phyloP scores from a whole-genome alignment of 345 rosid genomes.

The Melastoma malabathricum region DNA sequence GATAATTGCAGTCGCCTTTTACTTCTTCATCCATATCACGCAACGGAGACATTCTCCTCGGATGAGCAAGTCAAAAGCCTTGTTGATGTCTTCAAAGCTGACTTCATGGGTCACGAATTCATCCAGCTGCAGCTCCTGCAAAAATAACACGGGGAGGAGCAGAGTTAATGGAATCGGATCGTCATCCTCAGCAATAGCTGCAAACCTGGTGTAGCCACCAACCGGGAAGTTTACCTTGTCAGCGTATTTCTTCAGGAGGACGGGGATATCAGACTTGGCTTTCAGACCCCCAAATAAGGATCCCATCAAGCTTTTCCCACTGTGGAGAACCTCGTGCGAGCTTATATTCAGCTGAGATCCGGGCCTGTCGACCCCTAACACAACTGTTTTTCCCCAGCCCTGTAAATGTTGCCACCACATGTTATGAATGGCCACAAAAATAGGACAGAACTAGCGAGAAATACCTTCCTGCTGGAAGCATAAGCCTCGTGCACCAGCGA shows the following conservation, averaged over 20 bases:
- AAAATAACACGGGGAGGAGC: background rate
- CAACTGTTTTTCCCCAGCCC: conserved; percentile 92
- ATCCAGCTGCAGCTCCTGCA: conserved; percentile 57
- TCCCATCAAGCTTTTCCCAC: conserved; percentile 45
- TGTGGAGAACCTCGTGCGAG: conserved; percentile 45
- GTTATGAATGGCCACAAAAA: too few relatives aligned
- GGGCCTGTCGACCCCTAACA: conserved; percentile 68
- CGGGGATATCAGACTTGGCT: conserved; percentile 70
- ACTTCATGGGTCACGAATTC: conserved; percentile 75
- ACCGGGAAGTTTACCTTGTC: conserved; percentile 31
- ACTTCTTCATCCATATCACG: conserved; percentile 62
- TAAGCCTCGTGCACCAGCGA: conserved; percentile 55
- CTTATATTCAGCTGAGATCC: conserved; percentile 32
- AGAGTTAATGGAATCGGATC: background rate
- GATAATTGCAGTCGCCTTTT: background rate
- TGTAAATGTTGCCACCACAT: conserved; percentile 7
- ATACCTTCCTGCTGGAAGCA: conserved; percentile 57
- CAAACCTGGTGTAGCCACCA: too few relatives aligned
- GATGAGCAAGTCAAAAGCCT: conserved; percentile 46
- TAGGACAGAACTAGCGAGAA: background rate
- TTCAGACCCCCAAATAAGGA: conserved; percentile 72
- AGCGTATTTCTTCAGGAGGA: conserved; percentile 48
- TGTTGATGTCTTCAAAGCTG: conserved; percentile 56
- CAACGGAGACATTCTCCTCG: conserved; percentile 56
- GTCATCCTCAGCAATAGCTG: too few relatives aligned